Evolutionary conservation across 768 basidiomycete species (phyloP), one percentile per base, ranked within the genome.

Genomic region (Rhodotorula graminis): DNA sequence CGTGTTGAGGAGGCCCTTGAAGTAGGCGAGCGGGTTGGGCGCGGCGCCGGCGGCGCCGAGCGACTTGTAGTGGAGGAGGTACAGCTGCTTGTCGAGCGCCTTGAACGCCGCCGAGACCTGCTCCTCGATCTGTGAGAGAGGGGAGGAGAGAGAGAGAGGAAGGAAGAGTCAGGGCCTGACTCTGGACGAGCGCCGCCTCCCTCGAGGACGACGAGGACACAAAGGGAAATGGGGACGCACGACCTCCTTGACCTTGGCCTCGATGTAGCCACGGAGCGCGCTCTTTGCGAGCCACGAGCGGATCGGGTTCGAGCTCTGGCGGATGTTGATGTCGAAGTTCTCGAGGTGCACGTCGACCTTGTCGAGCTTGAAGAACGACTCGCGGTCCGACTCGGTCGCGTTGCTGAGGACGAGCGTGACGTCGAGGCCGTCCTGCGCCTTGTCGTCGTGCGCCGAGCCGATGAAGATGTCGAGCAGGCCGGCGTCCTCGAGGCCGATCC

Each of bases 321-420:
- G 64, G 42, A 75, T 70, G 37, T 31, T 37, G 58, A 72, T 61
- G 10, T 52, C 31, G 58, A 75, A 75, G 27, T 55, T 55, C 21
- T 58, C 23, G 49, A 75, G 49, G 15, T 62, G 50, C 58, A 75
- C 74, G 49, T 75, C 71, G 64, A 75, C 74, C 57, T 65, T 66
- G 58, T 82, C 82, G 78, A 83, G 80, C 67, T 77, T 79, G 78
- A 83, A 83, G 81, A 82, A 83, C 7, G 80, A 78, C 80, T 83
- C 82, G 53, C 79, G 72, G 74, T 82, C 81, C 10, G 79, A 77
- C 64, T 81, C 81, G 61, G 77, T 74, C 49, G 82, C 82, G 75
- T 82, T 82, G 78, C 82, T 81, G 56, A 83, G 75, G 14, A 79
- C 80, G 68, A 83, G 80, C 61, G 82, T 82, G 59, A 82, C 80